Evolutionary conservation across 2,329 filamentous ascomycete genomes (phyloP).

Genomic region (Fusarium nodosum): DNA sequence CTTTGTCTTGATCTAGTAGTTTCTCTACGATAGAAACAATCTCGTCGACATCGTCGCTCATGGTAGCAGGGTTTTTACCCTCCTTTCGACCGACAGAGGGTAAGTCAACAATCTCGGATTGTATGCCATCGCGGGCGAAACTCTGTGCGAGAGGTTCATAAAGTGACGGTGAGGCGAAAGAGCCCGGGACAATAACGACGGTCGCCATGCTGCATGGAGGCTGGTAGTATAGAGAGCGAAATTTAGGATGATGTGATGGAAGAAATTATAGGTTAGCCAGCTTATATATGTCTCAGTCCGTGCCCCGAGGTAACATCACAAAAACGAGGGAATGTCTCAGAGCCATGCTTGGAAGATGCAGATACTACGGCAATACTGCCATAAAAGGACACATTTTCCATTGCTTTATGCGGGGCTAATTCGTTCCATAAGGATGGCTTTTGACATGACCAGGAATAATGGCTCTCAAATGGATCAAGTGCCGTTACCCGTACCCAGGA

Average conservation of each 20-base stretch:
- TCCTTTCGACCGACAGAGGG: slow-evolving; percentile 21
- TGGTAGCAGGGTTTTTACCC: not conserved
- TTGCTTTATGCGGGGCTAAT: not conserved
- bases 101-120: not conserved
- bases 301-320: slow-evolving; percentile 7
- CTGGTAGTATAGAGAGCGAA: not conserved
- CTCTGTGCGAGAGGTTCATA: slow-evolving; percentile 5
- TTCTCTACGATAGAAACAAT: slow-evolving; percentile 1
- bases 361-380: not conserved
- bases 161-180: slow-evolving; percentile 7
- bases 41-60: slow-evolving; percentile 18
- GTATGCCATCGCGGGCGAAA: not conserved
- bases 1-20: slow-evolving; percentile 2
- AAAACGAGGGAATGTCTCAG: not conserved
- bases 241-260: not conserved
- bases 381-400: not conserved
- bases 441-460: not conserved
- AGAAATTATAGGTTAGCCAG: not conserved
- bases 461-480: not conserved
- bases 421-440: not conserved
- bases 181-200: slow-evolving; percentile 22
- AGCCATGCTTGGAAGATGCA: not conserved
- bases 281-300: slow-evolving; percentile 8
- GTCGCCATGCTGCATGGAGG: not conserved
- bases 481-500: not conserved